Conservation (phyloP, 2,329 filamentous ascomycete genomes). For the Coniochaeta hoffmannii region DNA sequence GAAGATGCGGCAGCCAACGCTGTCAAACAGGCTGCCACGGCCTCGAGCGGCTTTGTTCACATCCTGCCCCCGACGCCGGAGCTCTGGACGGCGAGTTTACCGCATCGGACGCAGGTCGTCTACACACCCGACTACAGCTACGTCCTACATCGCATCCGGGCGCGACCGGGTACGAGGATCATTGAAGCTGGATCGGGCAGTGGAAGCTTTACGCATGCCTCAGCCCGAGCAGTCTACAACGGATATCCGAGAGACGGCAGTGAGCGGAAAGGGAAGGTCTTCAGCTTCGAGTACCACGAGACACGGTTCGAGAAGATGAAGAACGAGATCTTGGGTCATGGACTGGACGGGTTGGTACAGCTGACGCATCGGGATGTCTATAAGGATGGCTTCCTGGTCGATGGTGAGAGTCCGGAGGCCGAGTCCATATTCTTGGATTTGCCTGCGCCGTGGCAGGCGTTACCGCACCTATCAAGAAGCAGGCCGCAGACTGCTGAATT, state of each 20-base stretch:
- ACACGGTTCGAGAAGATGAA: conserved; percentile 62
- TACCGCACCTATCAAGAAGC: conserved; percentile 64
- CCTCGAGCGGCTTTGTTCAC: conserved; percentile 67
- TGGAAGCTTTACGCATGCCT: conserved; percentile 77
- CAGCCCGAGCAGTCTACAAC: conserved; percentile 67
- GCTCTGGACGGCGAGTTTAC: conserved; percentile 72
- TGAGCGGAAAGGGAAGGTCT: conserved; percentile 59
- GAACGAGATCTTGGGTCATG: conserved; percentile 62
- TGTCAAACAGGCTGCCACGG: conserved; percentile 42
- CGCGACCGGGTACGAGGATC: conserved; percentile 62
- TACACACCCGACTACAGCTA: conserved; percentile 86
- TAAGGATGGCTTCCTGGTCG: conserved; percentile 61
- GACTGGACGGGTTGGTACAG: conserved; percentile 56
- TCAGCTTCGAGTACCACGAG: conserved; percentile 77
- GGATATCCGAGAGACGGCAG: conserved; percentile 47
- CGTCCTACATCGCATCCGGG: conserved; percentile 67
- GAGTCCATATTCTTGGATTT: conserved; percentile 73
- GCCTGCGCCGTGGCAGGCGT: conserved; percentile 72
- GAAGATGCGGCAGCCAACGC: conserved; percentile 5
- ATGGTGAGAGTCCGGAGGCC: conserved; percentile 52
- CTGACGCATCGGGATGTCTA: conserved; percentile 78
- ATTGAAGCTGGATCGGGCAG: conserved; percentile 80
- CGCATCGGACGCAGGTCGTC: conserved; percentile 78
- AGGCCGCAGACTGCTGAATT: conserved; percentile 21
- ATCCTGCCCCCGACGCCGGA: conserved; percentile 73